Evolutionary conservation across 192 early-diverging fungal species (phyloP), one percentile per base, ranked within the genome.

Genomic region (Mortierella hygrophila): DNA sequence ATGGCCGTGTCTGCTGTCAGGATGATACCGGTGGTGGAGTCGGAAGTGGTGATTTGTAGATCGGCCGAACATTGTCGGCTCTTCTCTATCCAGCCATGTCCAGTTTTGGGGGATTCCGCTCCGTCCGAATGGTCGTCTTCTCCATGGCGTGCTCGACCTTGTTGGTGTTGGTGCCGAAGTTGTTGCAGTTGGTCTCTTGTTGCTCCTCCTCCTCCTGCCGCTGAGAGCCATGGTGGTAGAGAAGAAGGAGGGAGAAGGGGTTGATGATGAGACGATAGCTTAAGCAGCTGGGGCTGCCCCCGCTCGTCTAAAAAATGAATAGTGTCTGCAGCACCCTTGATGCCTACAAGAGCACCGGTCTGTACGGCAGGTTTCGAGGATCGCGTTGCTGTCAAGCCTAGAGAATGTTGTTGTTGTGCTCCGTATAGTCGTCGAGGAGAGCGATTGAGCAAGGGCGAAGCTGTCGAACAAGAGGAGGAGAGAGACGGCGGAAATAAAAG

Each of bases 251-350:
- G 55, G 7, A 10, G n/a, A 7, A 32, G 26, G 32, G 32, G 60
- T 10, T 29, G n/a, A 32, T 63, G 60, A 32, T 65, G 60, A 65
- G 78, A 32, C 11, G 46, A 60, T 4, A 79, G 55, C 55, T 72
- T 79, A 8, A 79, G 78, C 52, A 79, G 41, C n/a, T 68, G 78
- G 6, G 70, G 52, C 29, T 47, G 49, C 29, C 78, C 78, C 10
- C 71, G 78, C 11, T 72, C 78, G 40, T 79, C 70, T 41, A 79
- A 42, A 46, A 68, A n/a, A 37, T 46, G 35, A 79, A n/a, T 1
- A 20, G 70, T 29, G 60, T 29, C 60, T 13, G 26, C 10, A 32
- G 26, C 57, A 60, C 23, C 23, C 6, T 23, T 60, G 23, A n/a
- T 60, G 23, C 6, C 57, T 6, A 23, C n/a, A 60, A 60, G 60